Percentiles rank a stretch among this genome's conserved stretches.
phyloP scores from a whole-genome alignment of 2,329 filamentous ascomycete species.

The Penicillium sp. region DNA sequence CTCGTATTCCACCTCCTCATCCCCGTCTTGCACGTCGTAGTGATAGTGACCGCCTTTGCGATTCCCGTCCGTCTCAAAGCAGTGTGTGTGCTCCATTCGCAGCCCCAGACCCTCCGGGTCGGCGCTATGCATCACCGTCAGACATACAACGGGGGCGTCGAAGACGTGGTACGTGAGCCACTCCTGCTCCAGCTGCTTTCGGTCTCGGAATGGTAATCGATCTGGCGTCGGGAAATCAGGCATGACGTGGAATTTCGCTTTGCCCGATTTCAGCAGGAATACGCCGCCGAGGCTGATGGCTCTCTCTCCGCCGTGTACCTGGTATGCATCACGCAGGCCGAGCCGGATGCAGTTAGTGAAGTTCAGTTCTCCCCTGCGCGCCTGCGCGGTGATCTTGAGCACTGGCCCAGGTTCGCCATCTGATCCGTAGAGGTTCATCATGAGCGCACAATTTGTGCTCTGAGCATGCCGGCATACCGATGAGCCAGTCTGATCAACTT shows the following conservation, averaged over 20 bases:
- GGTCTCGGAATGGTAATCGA: conserved; percentile 29
- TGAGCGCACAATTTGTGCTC: conserved; percentile 40
- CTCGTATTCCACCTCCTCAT: conserved; percentile 46
- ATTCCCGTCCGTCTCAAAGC: conserved; percentile 36
- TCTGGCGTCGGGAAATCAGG: conserved; percentile 41
- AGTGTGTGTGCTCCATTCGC: conserved; percentile 51
- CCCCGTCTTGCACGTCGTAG: conserved; percentile 36
- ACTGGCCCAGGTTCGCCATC: conserved; percentile 35
- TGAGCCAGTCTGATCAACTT: conserved; percentile 5
- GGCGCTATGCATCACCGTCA: conserved; percentile 45
- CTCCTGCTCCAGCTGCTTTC: conserved; percentile 28
- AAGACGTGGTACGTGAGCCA: conserved; percentile 46
- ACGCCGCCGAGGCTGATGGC: conserved; percentile 44
- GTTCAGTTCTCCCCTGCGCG: conserved; percentile 19
- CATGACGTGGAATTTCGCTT: conserved; percentile 45
- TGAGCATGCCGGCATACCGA: conserved; percentile 21
- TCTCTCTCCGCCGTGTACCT: conserved; percentile 30
- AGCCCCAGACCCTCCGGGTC: conserved; percentile 42
- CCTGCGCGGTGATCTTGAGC: conserved; percentile 37
- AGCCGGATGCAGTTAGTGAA: conserved; percentile 20
- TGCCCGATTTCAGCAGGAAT: conserved; percentile 42
- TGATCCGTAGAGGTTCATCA: conserved; percentile 46
- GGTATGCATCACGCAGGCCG: conserved; percentile 25
- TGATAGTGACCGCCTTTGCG: conserved; percentile 48
- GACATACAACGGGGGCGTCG: conserved; percentile 39